A percentile compares a stretch with the other conserved stretches of the same genome.
Evolutionary conservation across 1,284 basidiomycete genomes (phyloP).

Genomic region (Apiotrichum porosum): DNA sequence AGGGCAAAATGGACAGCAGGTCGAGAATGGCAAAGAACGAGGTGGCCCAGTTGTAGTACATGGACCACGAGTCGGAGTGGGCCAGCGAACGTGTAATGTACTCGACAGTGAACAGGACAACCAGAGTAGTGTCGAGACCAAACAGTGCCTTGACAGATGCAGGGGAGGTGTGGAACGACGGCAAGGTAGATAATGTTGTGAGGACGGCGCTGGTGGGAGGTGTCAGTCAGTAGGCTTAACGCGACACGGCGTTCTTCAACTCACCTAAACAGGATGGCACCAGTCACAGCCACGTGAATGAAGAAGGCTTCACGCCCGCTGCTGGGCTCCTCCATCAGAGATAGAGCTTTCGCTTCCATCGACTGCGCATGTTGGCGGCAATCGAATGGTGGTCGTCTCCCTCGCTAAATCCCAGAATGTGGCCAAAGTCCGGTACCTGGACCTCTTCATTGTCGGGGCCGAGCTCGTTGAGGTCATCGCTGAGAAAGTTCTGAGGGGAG

Average conservation of each 20-base stretch:
- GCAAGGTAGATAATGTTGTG: conserved; percentile 78
- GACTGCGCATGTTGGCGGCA: conserved; percentile 36
- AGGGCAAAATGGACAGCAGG: conserved; percentile 74
- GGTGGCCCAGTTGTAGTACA: conserved; percentile 48
- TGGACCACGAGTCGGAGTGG: conserved; percentile 47
- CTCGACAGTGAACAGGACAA: conserved; percentile 76
- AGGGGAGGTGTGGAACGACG: conserved; percentile 62
- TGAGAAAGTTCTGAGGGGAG: conserved; percentile 9
- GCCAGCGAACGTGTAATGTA: conserved; percentile 41
- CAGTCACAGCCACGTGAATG: conserved; percentile 45
- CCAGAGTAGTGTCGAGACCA: conserved; percentile 67
- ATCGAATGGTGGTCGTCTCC: conserved; percentile 47
- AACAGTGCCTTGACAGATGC: conserved; percentile 70
- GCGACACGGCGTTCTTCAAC: too few relatives aligned
- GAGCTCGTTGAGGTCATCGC: conserved; percentile 13
- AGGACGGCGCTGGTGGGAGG: conserved; percentile 62
- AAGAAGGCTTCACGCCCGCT: conserved; percentile 46
- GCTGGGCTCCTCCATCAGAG: conserved; percentile 48
- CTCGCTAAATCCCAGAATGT: conserved; percentile 44
- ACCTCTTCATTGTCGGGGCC: conserved; percentile 30
- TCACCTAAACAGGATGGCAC: conserved; percentile 47
- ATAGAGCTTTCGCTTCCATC: conserved; percentile 47
- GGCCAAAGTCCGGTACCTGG: conserved; percentile 44
- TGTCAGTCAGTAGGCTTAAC: background rate
- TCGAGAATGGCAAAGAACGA: conserved; percentile 81